Percentiles rank a stretch among this genome's conserved stretches.
phyloP scores from a whole-genome alignment of 1,284 basidiomycete genomes.

The Tremellales sp. region DNA sequence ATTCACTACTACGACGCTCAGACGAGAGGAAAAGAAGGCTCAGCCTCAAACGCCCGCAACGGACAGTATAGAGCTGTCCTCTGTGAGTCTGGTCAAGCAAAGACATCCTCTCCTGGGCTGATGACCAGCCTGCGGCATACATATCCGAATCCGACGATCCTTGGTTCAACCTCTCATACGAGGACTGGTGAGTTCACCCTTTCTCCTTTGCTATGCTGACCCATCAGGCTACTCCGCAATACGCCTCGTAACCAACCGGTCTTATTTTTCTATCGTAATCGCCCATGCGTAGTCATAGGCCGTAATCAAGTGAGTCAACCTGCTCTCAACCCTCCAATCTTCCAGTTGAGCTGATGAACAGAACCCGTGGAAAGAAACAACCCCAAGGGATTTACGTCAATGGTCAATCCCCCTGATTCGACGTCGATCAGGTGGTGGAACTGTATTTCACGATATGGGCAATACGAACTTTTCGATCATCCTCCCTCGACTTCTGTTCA shows the following conservation, averaged over 20 bases:
- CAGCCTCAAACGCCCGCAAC: slow-evolving; percentile 32
- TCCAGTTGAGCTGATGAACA: slow-evolving; percentile 44
- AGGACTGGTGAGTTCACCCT: slow-evolving; percentile 89
- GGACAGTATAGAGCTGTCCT: slow-evolving; percentile 21
- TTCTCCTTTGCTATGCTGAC: slow-evolving; percentile 5
- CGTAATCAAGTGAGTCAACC: slow-evolving; percentile 62
- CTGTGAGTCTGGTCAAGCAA: slow-evolving; percentile 11
- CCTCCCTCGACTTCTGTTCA: slow-evolving; percentile 73
- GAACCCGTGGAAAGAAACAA: slow-evolving; percentile 98
- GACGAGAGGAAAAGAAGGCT: slow-evolving; percentile 11
- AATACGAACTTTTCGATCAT: slow-evolving; percentile 98
- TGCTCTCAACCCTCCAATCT: neutral
- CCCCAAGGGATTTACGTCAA: slow-evolving; percentile 57
- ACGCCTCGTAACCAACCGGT: slow-evolving; percentile 64
- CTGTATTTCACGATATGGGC: slow-evolving; percentile 94
- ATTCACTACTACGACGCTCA: neutral
- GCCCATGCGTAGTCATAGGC: slow-evolving; percentile 88
- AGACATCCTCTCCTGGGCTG: neutral
- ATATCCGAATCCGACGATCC: slow-evolving; percentile 79
- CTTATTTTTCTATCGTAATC: slow-evolving; percentile 83
- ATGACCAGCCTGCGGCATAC: slow-evolving; percentile 55
- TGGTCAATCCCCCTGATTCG: slow-evolving; percentile 74
- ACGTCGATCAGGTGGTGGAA: slow-evolving; percentile 90
- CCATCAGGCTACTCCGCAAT: slow-evolving; percentile 73
- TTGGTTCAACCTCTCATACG: slow-evolving; percentile 88